Evolutionary conservation across 108 stramenopile species (phyloP).

Genomic region (Fragilaria radians): DNA sequence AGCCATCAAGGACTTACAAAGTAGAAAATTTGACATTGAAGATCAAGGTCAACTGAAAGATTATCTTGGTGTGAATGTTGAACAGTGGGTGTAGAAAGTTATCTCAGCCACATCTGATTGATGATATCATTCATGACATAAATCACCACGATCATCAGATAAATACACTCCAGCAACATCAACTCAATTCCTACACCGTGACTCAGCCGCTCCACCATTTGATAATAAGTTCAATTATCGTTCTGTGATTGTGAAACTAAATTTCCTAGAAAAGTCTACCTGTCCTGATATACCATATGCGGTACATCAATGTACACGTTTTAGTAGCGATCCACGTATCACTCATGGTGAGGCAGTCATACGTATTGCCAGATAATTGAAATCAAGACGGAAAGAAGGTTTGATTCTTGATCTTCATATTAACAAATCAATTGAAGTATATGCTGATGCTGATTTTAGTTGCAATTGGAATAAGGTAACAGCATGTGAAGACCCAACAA

Average conservation of each 20-base stretch:
- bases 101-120: slow-evolving; percentile 21
- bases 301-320: slow-evolving; percentile 25
- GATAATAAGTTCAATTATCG: slow-evolving; percentile 21
- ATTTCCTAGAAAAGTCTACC: slow-evolving; percentile 25
- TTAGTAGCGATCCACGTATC: slow-evolving; percentile 15
- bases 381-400: slow-evolving; percentile 16
- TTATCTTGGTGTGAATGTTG: slow-evolving; percentile 25
- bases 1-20: neutral
- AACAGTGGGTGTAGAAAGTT: slow-evolving; percentile 3
- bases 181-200: neutral
- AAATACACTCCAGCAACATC: slow-evolving; percentile 5
- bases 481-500: neutral
- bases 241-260: slow-evolving; percentile 23
- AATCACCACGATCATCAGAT: too few species aligned
- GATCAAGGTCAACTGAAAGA: slow-evolving; percentile 22
- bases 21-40: neutral
- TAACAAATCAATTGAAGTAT: neutral
- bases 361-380: slow-evolving; percentile 21
- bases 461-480: slow-evolving; percentile 23
- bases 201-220: neutral
- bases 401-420: neutral
- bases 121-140: neutral
- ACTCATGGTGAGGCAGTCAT: slow-evolving; percentile 24
- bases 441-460: slow-evolving; percentile 34
- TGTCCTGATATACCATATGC: slow-evolving; percentile 21